Base-by-base conservation (phyloP, 1,284 basidiomycete species). In the Leccinum pallidistipes region DNA sequence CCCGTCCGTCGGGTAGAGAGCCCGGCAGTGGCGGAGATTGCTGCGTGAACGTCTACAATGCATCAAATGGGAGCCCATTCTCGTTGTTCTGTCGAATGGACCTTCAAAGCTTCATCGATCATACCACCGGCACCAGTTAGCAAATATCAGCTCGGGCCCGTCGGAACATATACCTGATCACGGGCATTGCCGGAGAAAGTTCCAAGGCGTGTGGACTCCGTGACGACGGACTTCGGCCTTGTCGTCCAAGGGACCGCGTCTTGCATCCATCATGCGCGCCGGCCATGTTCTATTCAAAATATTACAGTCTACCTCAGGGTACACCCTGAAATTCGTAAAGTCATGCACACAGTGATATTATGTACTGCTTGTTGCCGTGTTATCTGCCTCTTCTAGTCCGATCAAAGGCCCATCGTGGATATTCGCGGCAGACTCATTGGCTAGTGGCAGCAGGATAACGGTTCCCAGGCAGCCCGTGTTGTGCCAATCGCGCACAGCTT, bases 11-110 rank as follows among this genome's bases (percentile, higher is more conserved):
- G 63, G 57, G 57, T 63, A 62, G 32, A 32, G 49, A 55, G 40
- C 27, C 27, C 27, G 27, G 6, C 59, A 58, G 59, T 55, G 66
- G 72, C 70, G 74, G 74, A 76, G 69, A 76, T 76, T 66, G 72
- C 32, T 70, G 67, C 57, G 59, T 71, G 70, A 65, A 56, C 38
- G 27, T 43, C 38, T 43, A n/a, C 27, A 52, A 14, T 58, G 50
- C 56, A 47, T 24, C 29, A 34, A 40, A 49, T 55, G 40, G 47
- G 14, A 57, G 51, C 52, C 66, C 56, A 58, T 64, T 58, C 60
- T 53, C n/a, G 49, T 24, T 27, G 59, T 45, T 47, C 59, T 58
- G 43, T 24, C 29, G 34, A 40, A 54, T 53, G 36, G 40, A 57
- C 56, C 32, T 59, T 21, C 10, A n/a, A 14, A 27, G 27, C 27